A percentile compares a stretch with the other conserved stretches of the same genome.
Conservation (phyloP, 148 eudicot species). For the Salicornia ramosissima region DNA sequence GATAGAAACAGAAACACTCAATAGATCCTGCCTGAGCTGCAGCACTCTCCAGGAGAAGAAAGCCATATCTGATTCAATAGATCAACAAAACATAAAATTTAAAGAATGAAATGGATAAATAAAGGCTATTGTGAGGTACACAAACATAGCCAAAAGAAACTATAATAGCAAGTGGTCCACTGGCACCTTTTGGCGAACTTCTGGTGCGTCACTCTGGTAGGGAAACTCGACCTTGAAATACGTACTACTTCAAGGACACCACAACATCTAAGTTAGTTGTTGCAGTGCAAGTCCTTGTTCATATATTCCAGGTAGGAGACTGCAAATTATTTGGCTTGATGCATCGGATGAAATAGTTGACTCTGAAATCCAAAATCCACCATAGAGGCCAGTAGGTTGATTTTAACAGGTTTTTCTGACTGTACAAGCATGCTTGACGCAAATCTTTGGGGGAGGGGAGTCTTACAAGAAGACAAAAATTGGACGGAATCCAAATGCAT, state of each 20-base stretch:
- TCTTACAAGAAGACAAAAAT: conserved; percentile 78
- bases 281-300: conserved; percentile 78
- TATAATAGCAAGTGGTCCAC: neutral
- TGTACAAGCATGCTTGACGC: conserved; percentile 73
- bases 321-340: conserved; percentile 91
- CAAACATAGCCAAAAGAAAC: neutral
- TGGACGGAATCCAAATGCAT: conserved; percentile 75
- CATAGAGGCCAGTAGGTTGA: neutral
- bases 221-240: conserved; percentile 91
- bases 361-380: conserved; percentile 51
- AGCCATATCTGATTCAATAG: conserved; percentile 61
- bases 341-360: conserved; percentile 97
- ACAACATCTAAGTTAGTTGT: conserved; percentile 89
- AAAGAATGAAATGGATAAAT: neutral
- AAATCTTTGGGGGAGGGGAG: conserved; percentile 67
- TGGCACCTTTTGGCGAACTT: conserved; percentile 83
- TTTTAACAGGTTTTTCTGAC: conserved; percentile 69
- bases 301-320: conserved; percentile 73
- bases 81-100: neutral
- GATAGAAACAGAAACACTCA: conserved; percentile 87
- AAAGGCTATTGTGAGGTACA: neutral
- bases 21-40: conserved; percentile 83
- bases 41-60: conserved; percentile 67
- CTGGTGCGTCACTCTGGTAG: conserved; percentile 89
- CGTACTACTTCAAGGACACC: conserved; percentile 98